phyloP scores from a whole-genome alignment of 495 filamentous ascomycete genomes.

The Hapsidospora chrysogenum region DNA sequence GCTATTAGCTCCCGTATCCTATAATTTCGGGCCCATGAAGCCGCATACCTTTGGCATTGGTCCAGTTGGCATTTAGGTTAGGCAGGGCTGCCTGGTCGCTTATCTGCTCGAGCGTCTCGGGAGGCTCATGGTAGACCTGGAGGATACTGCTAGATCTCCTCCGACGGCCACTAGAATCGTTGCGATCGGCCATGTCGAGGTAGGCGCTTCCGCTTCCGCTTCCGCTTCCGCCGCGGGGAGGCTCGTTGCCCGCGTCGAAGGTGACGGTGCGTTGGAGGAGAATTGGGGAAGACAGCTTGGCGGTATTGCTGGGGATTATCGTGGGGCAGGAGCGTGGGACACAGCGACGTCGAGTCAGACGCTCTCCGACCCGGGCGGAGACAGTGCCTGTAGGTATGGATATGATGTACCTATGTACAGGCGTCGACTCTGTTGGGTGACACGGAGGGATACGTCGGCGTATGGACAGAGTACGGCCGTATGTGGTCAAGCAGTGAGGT shows the following conservation, averaged over 20 bases:
- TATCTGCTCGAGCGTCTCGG: constrained; percentile 85
- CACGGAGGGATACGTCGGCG: no score
- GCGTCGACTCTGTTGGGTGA: no score
- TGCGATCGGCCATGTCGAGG: constrained; percentile 29
- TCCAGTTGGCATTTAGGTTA: constrained; percentile 96
- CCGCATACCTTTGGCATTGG: constrained; percentile 92
- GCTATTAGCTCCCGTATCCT: no score
- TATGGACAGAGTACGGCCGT: no score
- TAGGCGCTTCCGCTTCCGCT: constrained; percentile 15
- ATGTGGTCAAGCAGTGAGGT: no score
- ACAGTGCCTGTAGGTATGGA: no score
- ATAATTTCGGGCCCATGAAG: neutral
- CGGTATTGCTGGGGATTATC: no score
- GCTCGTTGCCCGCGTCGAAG: constrained; percentile 60
- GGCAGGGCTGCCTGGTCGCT: constrained; percentile 89
- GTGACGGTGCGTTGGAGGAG: constrained; percentile 64
- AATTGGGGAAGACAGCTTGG: constrained; percentile 70
- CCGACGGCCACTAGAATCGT: constrained; percentile 41
- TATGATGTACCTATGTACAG: no score
- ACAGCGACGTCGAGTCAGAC: no score
- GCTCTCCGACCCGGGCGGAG: no score
- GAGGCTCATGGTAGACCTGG: constrained; percentile 73
- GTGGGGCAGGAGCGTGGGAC: no score
- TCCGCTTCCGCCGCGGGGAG: constrained; percentile 21
- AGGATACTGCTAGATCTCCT: constrained; percentile 89